Percentiles rank a stretch among this genome's conserved stretches.
These are phyloP conservation scores for Phytophthora tentaculata DNA, from an alignment of 352 stramenopile species.

Conservation along the genomic window DNA sequence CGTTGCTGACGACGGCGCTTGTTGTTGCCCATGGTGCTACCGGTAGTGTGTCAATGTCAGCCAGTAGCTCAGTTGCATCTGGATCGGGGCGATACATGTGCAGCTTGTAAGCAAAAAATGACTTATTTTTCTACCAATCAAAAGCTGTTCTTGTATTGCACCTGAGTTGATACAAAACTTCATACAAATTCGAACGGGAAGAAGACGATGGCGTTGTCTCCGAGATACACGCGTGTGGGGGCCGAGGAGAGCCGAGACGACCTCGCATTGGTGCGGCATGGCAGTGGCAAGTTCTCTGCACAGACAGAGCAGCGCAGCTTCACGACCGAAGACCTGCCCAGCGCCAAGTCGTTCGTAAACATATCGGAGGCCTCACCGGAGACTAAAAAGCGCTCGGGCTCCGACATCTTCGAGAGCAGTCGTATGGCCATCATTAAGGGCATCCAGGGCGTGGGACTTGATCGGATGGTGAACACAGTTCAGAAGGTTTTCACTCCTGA, in stretches of 20 bases:
- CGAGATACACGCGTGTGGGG: slow-evolving; percentile 31
- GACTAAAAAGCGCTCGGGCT: slow-evolving; percentile 37
- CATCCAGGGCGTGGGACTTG: slow-evolving; percentile 57
- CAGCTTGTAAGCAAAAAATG: neutral
- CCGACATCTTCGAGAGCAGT: slow-evolving; percentile 65
- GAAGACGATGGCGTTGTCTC: slow-evolving; percentile 19
- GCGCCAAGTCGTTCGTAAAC: slow-evolving; percentile 55
- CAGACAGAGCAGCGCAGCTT: slow-evolving; percentile 62
- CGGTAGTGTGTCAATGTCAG: slow-evolving; percentile 28
- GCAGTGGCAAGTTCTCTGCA: slow-evolving; percentile 55
- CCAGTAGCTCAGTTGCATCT: slow-evolving; percentile 17
- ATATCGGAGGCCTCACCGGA: slow-evolving; percentile 22
- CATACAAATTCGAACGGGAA: slow-evolving; percentile 1
- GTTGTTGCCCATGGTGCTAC: slow-evolving; percentile 47
- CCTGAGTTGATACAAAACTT: slow-evolving; percentile 17
- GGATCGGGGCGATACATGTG: neutral
- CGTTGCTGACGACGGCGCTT: slow-evolving; percentile 70
- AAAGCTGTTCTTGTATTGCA: neutral
- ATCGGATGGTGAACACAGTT: slow-evolving; percentile 63
- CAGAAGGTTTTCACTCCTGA: slow-evolving; percentile 73
- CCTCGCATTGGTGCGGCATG: slow-evolving; percentile 49
- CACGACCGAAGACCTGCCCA: slow-evolving; percentile 79
- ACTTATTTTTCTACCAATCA: slow-evolving; percentile 4
- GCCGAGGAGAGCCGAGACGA: slow-evolving; percentile 56
- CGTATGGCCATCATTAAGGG: slow-evolving; percentile 62